Evolutionary conservation across 306 rosid genomes (phyloP).

Genomic region (Acmispon strigosus): DNA sequence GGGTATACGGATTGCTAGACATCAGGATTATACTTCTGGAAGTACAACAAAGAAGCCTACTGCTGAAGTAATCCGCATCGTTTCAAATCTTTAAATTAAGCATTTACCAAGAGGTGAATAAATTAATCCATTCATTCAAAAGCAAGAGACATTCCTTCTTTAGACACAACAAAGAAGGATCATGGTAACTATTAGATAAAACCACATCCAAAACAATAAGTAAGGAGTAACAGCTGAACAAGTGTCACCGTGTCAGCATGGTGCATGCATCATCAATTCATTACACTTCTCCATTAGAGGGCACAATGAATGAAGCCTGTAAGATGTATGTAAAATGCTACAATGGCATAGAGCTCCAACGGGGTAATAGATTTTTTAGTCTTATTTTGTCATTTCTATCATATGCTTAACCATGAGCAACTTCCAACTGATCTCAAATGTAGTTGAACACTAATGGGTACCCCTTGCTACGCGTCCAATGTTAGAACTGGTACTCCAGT

Average conservation of each 20-base stretch:
- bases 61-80: neutral
- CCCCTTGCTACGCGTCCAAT: neutral
- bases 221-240: conserved; percentile 1
- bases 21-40: conserved; percentile 13
- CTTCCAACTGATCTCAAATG: neutral
- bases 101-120: neutral
- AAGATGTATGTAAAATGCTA: neutral
- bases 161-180: conserved; percentile 1
- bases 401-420: neutral
- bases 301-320: too few species aligned
- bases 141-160: neutral
- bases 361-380: neutral
- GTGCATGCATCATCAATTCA: neutral
- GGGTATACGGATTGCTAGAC: conserved; percentile 3
- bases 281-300: too few species aligned
- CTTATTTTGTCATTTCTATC: neutral
- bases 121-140: neutral
- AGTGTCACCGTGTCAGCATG: neutral
- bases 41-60: conserved; percentile 12
- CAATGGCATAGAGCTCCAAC: neutral
- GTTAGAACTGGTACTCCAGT: too few species aligned
- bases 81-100: conserved; percentile 12
- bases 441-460: neutral
- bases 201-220: conserved; percentile 1
- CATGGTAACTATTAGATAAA: neutral